phyloP scores from a whole-genome alignment of 768 basidiomycete species.

The Boletus coccyginus region DNA sequence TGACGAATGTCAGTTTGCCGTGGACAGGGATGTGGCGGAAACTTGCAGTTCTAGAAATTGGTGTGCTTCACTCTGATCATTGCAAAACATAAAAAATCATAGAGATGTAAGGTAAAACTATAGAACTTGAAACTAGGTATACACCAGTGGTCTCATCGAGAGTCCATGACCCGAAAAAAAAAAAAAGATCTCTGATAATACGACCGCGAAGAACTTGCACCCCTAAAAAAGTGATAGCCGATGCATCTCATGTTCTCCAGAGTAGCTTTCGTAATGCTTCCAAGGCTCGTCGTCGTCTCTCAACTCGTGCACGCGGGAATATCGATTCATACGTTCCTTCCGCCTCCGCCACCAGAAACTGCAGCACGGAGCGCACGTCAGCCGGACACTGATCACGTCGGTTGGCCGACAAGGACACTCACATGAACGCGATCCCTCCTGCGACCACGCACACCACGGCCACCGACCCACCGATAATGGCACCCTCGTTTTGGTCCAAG shows the following conservation, averaged over 20 bases:
- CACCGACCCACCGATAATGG: conserved; percentile 47
- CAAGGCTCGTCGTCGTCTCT: conserved; percentile 32
- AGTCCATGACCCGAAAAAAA: background rate
- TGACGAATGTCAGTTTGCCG: too few species aligned
- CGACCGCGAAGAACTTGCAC: background rate
- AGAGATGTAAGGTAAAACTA: too few species aligned
- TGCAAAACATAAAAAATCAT: too few species aligned
- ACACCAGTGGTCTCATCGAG: background rate
- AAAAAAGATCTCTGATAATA: background rate
- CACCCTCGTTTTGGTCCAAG: conserved; percentile 42
- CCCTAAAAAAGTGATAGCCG: conserved; percentile 4
- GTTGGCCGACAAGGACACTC: conserved; percentile 9
- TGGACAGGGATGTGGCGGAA: too few species aligned
- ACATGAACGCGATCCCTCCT: conserved; percentile 35
- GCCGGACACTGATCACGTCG: background rate
- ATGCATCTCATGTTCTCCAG: conserved; percentile 15
- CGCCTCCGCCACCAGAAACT: conserved; percentile 33
- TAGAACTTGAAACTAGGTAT: background rate
- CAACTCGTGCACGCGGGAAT: conserved; percentile 25
- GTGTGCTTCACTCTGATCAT: too few species aligned
- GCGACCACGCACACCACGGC: conserved; percentile 42
- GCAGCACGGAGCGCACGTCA: background rate
- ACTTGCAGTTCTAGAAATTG: too few species aligned
- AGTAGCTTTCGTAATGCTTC: conserved; percentile 23
- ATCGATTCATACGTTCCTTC: conserved; percentile 16